Evolutionary conservation across 2,329 filamentous ascomycete species (phyloP).

Genomic region (Claviceps sorghi): DNA sequence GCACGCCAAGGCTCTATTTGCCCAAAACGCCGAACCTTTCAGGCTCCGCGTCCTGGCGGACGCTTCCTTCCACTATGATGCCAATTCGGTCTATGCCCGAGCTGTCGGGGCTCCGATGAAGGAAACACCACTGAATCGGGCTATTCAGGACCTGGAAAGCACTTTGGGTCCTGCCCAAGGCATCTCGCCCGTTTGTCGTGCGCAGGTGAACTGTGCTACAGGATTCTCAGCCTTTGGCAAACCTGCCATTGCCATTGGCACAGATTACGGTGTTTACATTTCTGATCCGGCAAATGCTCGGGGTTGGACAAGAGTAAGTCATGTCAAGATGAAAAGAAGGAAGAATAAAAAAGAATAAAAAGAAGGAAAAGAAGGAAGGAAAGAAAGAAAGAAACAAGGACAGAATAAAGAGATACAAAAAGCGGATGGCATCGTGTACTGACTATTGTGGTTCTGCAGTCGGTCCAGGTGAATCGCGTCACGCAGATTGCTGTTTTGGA

Average conservation of each 20-base stretch:
- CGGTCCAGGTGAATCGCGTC: constrained; percentile 61
- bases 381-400: no score
- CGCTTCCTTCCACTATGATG: constrained; percentile 73
- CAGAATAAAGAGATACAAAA: no score
- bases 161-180: constrained; percentile 56
- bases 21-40: constrained; percentile 94
- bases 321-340: background rate
- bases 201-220: constrained; percentile 83
- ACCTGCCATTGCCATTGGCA: constrained; percentile 83
- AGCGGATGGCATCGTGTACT: background rate
- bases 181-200: constrained; percentile 65
- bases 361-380: background rate
- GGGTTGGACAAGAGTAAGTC: constrained; percentile 70
- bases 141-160: constrained; percentile 77
- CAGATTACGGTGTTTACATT: constrained; percentile 85
- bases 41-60: constrained; percentile 82
- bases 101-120: constrained; percentile 60
- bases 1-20: constrained; percentile 74
- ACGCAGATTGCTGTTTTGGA: constrained; percentile 91
- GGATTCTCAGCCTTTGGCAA: constrained; percentile 75
- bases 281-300: constrained; percentile 79
- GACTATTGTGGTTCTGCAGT: constrained; percentile 29
- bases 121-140: constrained; percentile 80
- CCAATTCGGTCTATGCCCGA: constrained; percentile 41
- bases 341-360: no score